phyloP scores from a whole-genome alignment of 2,329 filamentous ascomycete species.

The Penicillium palitans region DNA sequence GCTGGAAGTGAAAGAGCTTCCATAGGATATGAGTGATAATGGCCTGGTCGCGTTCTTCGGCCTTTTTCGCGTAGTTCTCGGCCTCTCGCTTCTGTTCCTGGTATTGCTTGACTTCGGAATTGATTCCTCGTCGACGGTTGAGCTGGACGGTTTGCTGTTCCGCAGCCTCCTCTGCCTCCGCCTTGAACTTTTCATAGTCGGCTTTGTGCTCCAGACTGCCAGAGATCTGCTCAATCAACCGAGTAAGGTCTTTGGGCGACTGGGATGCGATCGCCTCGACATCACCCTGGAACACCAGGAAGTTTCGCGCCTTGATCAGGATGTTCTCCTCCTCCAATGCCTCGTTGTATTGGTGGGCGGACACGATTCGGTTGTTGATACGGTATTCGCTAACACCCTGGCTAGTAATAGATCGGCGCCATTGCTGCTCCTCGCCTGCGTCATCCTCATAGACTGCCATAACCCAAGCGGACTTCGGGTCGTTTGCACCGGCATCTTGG shows the following conservation, averaged over 20 bases:
- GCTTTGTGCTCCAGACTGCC: conserved; percentile 92
- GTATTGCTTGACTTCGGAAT: conserved; percentile 96
- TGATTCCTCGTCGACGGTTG: conserved; percentile 86
- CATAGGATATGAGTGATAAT: conserved; percentile 92
- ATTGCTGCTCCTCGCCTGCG: conserved; percentile 88
- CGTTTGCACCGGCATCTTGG: conserved; percentile 61
- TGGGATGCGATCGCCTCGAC: conserved; percentile 96
- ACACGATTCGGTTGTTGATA: conserved; percentile 89
- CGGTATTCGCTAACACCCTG: conserved; percentile 90
- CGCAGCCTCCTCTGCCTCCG: conserved; percentile 78
- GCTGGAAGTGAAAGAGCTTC: conserved; percentile 96
- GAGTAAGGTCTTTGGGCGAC: conserved; percentile 88
- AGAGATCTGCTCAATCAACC: conserved; percentile 95
- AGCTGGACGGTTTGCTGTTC: conserved; percentile 89
- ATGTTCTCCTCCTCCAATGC: conserved; percentile 92
- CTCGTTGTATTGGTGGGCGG: conserved; percentile 89
- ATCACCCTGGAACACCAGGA: conserved; percentile 96
- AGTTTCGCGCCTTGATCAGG: conserved; percentile 95
- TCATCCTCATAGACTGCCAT: conserved; percentile 99
- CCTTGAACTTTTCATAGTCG: conserved; percentile 89
- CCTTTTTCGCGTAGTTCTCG: conserved; percentile 88
- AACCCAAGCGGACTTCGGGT: conserved; percentile 95
- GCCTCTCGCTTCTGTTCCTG: conserved; percentile 95
- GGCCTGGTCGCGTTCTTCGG: conserved; percentile 84
- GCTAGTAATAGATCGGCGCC: conserved; percentile 92